A percentile compares a stretch with the other conserved stretches of the same genome.
Evolutionary conservation across 805 yeast genomes (phyloP).

Genomic region (Monosporozyma aerobia): DNA sequence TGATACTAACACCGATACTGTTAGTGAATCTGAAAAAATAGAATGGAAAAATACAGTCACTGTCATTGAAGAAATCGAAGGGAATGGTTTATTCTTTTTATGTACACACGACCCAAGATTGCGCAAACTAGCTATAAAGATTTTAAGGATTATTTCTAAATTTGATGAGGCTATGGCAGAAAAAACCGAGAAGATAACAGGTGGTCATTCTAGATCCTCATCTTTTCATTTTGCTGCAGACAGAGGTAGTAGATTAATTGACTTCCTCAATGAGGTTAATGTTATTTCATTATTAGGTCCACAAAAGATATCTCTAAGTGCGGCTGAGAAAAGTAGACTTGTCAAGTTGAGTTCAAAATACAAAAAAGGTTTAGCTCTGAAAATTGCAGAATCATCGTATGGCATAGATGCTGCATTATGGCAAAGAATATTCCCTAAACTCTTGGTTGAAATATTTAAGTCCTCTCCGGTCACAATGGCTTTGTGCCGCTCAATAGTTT

Average conservation of each 20-base stretch:
- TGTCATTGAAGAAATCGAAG: constrained; percentile 89
- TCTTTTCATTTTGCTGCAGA: constrained; percentile 67
- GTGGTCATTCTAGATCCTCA: constrained; percentile 43
- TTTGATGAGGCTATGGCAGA: constrained; percentile 78
- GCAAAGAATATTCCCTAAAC: constrained; percentile 77
- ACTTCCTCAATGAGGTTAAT: constrained; percentile 64
- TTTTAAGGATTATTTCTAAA: constrained; percentile 68
- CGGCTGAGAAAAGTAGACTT: constrained; percentile 71
- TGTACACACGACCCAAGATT: constrained; percentile 78
- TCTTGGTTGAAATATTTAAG: constrained; percentile 63
- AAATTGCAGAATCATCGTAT: constrained; percentile 81
- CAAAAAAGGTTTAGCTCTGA: constrained; percentile 58
- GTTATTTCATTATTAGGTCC: constrained; percentile 50
- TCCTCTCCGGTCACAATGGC: constrained; percentile 91
- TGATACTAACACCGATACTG: constrained; percentile 15
- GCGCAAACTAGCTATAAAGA: constrained; percentile 65
- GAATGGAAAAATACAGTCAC: constrained; percentile 75
- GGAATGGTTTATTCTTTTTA: constrained; percentile 84
- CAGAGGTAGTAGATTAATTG: constrained; percentile 65
- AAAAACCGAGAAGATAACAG: constrained; percentile 26
- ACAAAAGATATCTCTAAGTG: constrained; percentile 44
- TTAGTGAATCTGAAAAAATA: constrained; percentile 45
- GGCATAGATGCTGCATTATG: constrained; percentile 96
- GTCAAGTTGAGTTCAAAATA: constrained; percentile 48
- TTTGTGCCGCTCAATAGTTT: constrained; percentile 80